Conservation (phyloP, 306 rosid species). For the Cucumis melo region DNA sequence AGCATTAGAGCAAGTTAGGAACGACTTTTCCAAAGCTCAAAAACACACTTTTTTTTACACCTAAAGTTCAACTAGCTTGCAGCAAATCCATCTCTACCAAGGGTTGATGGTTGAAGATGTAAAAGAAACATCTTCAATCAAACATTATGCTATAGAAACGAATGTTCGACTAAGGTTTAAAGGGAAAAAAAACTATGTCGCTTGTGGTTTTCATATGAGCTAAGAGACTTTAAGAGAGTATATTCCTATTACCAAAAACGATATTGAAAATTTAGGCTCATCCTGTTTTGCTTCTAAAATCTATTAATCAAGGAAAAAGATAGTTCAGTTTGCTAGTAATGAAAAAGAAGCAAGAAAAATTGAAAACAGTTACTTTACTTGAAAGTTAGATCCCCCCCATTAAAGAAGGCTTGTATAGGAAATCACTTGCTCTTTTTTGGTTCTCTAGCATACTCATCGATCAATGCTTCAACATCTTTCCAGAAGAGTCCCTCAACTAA, state of each 20-base stretch:
- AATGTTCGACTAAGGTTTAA: background rate
- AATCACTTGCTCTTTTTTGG: constrained; percentile 38
- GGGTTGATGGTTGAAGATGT: background rate
- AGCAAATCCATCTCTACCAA: background rate
- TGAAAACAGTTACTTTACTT: background rate
- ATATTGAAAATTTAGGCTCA: background rate
- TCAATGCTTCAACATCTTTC: constrained; percentile 35
- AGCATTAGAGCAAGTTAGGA: too few species aligned
- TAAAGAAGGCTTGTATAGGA: background rate
- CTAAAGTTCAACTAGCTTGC: background rate
- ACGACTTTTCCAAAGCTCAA: too few species aligned
- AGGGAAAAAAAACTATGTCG: background rate
- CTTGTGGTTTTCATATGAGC: background rate
- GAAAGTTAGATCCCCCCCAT: background rate
- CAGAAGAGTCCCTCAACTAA: constrained; percentile 47
- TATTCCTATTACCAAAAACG: background rate
- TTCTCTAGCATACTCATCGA: constrained; percentile 25
- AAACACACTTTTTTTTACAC: too few species aligned
- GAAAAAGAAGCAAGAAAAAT: background rate
- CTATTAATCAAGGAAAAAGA: background rate
- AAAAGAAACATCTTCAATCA: background rate
- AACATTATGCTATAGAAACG: background rate
- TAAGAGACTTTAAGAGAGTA: background rate
- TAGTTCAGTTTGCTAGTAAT: background rate
- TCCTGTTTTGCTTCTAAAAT: background rate